Conservation (phyloP, 331 rosid species). For the Telfairia occidentalis region DNA sequence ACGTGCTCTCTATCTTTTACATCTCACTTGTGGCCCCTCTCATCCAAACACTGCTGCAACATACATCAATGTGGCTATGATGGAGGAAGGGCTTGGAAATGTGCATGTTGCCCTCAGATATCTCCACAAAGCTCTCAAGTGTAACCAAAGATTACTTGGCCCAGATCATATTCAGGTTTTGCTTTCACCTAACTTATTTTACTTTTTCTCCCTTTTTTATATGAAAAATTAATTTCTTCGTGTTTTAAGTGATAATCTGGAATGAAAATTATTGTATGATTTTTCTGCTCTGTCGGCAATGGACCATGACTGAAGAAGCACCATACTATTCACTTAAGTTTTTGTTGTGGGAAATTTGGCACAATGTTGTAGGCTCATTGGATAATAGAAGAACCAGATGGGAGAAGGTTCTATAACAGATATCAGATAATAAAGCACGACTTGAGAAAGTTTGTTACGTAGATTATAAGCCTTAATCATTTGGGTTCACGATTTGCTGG, state of each 20-base stretch:
- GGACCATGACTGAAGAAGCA: background rate
- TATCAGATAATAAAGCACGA: background rate
- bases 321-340: background rate
- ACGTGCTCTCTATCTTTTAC: conserved; percentile 94
- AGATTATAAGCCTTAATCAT: background rate
- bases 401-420: background rate
- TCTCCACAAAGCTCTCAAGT: conserved; percentile 95
- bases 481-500: background rate
- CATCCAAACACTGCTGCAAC: conserved; percentile 99
- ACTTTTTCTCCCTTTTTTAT: background rate
- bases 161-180: conserved; percentile 96
- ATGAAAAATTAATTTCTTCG: background rate
- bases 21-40: conserved; percentile 94
- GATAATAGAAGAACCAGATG: background rate
- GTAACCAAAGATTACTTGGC: conserved; percentile 88
- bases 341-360: background rate
- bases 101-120: conserved; percentile 95
- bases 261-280: background rate
- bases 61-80: conserved; percentile 97
- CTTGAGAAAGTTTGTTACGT: background rate
- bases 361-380: background rate
- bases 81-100: conserved; percentile 99
- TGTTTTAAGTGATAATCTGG: background rate
- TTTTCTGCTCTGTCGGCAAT: background rate
- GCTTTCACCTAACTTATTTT: background rate